phyloP scores from a whole-genome alignment of 257 asterid genomes.

The Ilex aquifolium region DNA sequence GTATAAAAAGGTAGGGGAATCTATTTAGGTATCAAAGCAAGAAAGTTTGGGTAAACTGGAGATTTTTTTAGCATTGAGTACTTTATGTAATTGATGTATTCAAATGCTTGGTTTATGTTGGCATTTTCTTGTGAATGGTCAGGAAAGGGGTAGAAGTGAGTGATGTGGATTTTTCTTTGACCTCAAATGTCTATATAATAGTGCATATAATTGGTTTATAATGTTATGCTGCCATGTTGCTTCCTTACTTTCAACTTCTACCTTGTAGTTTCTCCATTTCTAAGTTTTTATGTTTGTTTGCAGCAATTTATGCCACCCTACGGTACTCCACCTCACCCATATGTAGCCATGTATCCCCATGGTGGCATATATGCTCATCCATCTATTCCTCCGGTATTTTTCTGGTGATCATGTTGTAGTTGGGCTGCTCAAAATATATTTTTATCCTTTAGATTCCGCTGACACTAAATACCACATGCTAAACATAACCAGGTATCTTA shows the following conservation, averaged over 20 bases:
- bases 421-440: slow-evolving; percentile 3
- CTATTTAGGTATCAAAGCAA: too few species aligned
- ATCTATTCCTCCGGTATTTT: slow-evolving; percentile 77
- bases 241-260: too few species aligned
- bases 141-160: too few species aligned
- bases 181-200: not conserved
- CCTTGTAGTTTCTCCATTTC: not conserved
- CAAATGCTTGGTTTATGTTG: too few species aligned
- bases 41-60: too few species aligned
- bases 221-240: too few species aligned
- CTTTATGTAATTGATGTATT: too few species aligned
- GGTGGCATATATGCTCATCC: slow-evolving; percentile 95
- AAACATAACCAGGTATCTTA: slow-evolving; percentile 60
- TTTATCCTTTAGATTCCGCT: slow-evolving; percentile 11
- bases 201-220: not conserved
- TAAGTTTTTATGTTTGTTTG: slow-evolving; percentile 14
- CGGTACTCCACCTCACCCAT: slow-evolving; percentile 94
- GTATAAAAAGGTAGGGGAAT: too few species aligned
- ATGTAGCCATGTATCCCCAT: slow-evolving; percentile 95
- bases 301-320: slow-evolving; percentile 97
- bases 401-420: slow-evolving; percentile 9
- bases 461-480: slow-evolving; percentile 5
- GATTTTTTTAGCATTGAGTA: too few species aligned
- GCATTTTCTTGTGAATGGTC: too few species aligned
- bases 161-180: too few species aligned